Evolutionary conservation across 2,329 filamentous ascomycete species (phyloP).

Genomic region (Lasiodiplodia citricola): DNA sequence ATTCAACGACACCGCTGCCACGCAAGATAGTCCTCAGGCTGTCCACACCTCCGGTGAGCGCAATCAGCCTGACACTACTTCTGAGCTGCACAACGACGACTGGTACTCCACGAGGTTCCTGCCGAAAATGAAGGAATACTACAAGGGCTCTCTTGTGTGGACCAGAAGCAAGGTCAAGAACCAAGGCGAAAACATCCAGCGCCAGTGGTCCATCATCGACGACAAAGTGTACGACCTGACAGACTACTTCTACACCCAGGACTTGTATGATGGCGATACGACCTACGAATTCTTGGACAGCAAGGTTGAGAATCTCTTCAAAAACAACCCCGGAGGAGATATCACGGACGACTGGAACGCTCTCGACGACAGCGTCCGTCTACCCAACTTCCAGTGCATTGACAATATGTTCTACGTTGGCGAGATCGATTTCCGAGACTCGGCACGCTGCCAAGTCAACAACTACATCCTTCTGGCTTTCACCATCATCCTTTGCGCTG

Average conservation of each 20-base stretch:
- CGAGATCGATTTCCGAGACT: conserved; percentile 80
- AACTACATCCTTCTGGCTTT: conserved; percentile 90
- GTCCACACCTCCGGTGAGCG: conserved; percentile 71
- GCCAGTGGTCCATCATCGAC: conserved; percentile 81
- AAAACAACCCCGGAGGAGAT: conserved; percentile 78
- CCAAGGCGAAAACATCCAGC: conserved; percentile 70
- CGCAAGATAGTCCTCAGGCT: conserved; percentile 52
- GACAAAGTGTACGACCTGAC: conserved; percentile 85
- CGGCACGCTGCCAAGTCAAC: conserved; percentile 80
- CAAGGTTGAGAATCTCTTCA: conserved; percentile 70
- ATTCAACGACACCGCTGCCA: conserved; percentile 68
- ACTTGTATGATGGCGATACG: conserved; percentile 60
- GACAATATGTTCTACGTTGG: conserved; percentile 84
- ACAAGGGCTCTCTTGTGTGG: conserved; percentile 85
- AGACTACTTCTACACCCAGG: conserved; percentile 83
- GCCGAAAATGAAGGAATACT: conserved; percentile 82
- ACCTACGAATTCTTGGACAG: conserved; percentile 75
- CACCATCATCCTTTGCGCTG: conserved; percentile 78
- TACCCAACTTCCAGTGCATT: conserved; percentile 80
- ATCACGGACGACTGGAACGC: conserved; percentile 71
- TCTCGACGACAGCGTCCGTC: conserved; percentile 58
- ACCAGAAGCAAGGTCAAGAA: conserved; percentile 62
- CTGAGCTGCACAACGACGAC: conserved; percentile 63
- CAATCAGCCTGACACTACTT: conserved; percentile 42
- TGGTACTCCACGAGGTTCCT: conserved; percentile 82